phyloP scores from a whole-genome alignment of 2,329 filamentous ascomycete genomes.

The Ceratocystis colombiana region DNA sequence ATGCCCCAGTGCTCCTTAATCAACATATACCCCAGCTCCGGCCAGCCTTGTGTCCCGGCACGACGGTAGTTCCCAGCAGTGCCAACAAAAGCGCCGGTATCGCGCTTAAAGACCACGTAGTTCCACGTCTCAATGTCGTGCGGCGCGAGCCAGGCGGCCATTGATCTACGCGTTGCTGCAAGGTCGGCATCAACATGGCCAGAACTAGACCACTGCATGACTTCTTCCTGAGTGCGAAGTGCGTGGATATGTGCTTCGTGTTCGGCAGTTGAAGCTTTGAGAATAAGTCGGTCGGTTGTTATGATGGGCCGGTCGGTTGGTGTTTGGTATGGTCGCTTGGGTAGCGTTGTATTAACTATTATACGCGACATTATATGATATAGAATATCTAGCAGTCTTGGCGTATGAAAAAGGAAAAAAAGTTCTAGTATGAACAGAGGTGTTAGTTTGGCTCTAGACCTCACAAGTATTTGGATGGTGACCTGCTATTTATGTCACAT shows the following conservation, averaged over 20 bases:
- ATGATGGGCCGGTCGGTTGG: conserved; percentile 35
- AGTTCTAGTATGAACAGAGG: background rate
- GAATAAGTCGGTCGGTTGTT: conserved; percentile 44
- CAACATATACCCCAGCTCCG: conserved; percentile 50
- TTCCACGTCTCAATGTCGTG: conserved; percentile 46
- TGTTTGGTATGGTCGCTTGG: conserved; percentile 36
- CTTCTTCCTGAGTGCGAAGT: conserved; percentile 48
- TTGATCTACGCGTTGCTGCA: conserved; percentile 36
- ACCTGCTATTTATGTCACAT: background rate
- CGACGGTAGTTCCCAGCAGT: conserved; percentile 38
- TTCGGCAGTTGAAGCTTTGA: conserved; percentile 41
- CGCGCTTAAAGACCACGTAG: conserved; percentile 42
- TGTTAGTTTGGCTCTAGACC: background rate
- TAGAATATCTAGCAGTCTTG: conserved; percentile 6
- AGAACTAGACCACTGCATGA: conserved; percentile 49
- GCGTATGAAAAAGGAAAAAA: background rate
- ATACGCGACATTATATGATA: conserved; percentile 28
- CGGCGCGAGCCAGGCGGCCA: conserved; percentile 39
- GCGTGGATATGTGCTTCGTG: conserved; percentile 44
- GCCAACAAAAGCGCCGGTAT: conserved; percentile 44
- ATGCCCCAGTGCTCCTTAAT: conserved; percentile 44
- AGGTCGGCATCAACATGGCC: conserved; percentile 38
- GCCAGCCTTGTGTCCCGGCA: conserved; percentile 41
- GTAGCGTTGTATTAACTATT: conserved; percentile 42
- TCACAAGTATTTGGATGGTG: background rate